Conservation (phyloP, 257 asterid species). For the Schizonepeta tenuifolia region DNA sequence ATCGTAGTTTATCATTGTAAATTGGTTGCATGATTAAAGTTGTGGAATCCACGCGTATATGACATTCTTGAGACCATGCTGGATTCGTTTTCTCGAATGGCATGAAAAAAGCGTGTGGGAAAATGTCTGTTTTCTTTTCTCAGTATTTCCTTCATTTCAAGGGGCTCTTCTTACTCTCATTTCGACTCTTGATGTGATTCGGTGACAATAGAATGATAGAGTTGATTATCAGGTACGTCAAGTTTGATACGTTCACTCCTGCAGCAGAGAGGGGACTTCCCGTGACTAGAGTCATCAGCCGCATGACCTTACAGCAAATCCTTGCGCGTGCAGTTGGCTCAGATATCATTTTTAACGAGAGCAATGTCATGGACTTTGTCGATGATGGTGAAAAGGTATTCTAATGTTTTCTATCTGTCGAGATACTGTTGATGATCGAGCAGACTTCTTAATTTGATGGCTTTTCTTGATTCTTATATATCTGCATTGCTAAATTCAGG, state of each 20-base stretch:
- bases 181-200: no score
- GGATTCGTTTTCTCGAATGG: no score
- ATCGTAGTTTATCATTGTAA: background rate
- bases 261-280: conserved; percentile 94
- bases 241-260: conserved; percentile 98
- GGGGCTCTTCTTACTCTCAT: no score
- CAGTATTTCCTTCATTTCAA: no score
- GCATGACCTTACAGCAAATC: conserved; percentile 89
- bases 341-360: conserved; percentile 67
- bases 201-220: conserved; percentile 32
- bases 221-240: conserved; percentile 74
- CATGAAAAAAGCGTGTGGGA: no score
- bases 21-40: conserved; percentile 10
- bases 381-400: conserved; percentile 81
- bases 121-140: no score
- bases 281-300: conserved; percentile 87
- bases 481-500: conserved; percentile 46
- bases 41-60: background rate
- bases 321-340: conserved; percentile 91
- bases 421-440: background rate
- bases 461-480: background rate
- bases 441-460: background rate
- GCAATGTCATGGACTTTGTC: conserved; percentile 74
- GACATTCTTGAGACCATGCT: no score
- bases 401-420: background rate